Base-by-base conservation (phyloP, 805 yeast genomes). In the Candida krabiensis region DNA sequence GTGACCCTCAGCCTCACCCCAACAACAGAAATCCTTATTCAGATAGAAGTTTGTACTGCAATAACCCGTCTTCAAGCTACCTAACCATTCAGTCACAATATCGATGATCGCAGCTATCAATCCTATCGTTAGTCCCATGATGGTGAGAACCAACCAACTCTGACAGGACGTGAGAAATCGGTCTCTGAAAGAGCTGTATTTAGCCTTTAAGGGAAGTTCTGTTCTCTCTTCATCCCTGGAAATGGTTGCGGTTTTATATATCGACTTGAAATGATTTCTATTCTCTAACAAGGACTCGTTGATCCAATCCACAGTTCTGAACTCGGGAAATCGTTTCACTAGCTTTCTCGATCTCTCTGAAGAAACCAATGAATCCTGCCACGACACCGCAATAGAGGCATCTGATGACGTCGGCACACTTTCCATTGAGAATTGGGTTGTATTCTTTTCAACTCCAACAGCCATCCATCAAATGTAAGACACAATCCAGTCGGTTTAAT, bases 61-160 rank as follows among this genome's bases (percentile, higher is more conserved):
- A 60, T 82, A 78, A 0, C 99, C 99, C 2, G 76, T 65, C 44
- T 88, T 78, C 44, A 89, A 61, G 52, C 83, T 83, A 3, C 88
- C 83, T n/a, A 93, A 63, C 76, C 90, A 88, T 35, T 87, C 91
- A 0, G 98, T 88, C 13, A 88, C 71, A 13, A 91, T 76, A 52
- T 86, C 89, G 37, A 93, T 65, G 13, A 75, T 69, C 0, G 88
- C 96, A 0, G 99, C 98, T 26, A 88, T 81, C 2, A 76, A 52
- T 4, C 99, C 99, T 37, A 90, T 83, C 3, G 72, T 46, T 1
- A 82, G 56, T 0, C 98, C 99, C 42, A 88, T 86, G 2, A 73
- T 49, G 0, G 90, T 83, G 24, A 93, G 65, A 0, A 85, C 83
- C 1, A 88, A 53, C 85, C 97, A 88, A 40, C 77, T 76, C 50